Evolutionary conservation across 2,329 filamentous ascomycete genomes (phyloP).

Genomic region (Paracoccidioides lutzii): DNA sequence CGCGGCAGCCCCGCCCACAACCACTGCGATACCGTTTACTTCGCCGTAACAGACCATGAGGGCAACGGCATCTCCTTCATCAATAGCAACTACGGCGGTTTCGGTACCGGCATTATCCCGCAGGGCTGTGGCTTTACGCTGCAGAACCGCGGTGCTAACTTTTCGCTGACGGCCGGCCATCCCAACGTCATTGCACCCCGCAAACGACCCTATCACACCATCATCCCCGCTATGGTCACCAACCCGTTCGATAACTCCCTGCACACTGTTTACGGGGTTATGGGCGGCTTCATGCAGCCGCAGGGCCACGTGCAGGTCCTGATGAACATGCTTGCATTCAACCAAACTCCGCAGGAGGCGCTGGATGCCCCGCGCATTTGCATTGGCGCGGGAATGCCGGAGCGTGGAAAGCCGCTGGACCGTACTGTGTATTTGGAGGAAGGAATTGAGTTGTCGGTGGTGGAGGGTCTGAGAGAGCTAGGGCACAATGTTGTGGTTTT

Average conservation of each 20-base stretch:
- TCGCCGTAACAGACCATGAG: conserved; percentile 63
- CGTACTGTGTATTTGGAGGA: conserved; percentile 68
- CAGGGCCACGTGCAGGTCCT: conserved; percentile 92
- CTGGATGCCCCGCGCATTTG: conserved; percentile 87
- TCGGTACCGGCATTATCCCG: conserved; percentile 80
- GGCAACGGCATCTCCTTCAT: conserved; percentile 95
- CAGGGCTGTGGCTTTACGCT: conserved; percentile 79
- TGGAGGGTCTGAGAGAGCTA: conserved; percentile 52
- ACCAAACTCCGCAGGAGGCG: conserved; percentile 70
- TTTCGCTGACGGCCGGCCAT: conserved; percentile 55
- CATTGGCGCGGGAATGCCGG: conserved; percentile 61
- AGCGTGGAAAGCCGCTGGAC: conserved; percentile 43
- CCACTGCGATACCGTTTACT: conserved; percentile 89
- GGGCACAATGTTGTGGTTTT: conserved; percentile 65
- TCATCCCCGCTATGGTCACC: conserved; percentile 86
- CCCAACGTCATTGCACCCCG: conserved; percentile 68
- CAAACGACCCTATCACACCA: conserved; percentile 93
- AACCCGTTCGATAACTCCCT: conserved; percentile 59
- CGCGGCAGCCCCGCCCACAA: conserved; percentile 76
- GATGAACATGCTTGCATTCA: conserved; percentile 75
- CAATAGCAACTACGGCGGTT: conserved; percentile 80
- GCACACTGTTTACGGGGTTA: conserved; percentile 83
- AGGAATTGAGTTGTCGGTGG: conserved; percentile 56
- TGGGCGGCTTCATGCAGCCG: conserved; percentile 98
- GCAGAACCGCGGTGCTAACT: conserved; percentile 85